phyloP scores from a whole-genome alignment of 805 yeast species.

The Saccharomycopsis sp. region DNA sequence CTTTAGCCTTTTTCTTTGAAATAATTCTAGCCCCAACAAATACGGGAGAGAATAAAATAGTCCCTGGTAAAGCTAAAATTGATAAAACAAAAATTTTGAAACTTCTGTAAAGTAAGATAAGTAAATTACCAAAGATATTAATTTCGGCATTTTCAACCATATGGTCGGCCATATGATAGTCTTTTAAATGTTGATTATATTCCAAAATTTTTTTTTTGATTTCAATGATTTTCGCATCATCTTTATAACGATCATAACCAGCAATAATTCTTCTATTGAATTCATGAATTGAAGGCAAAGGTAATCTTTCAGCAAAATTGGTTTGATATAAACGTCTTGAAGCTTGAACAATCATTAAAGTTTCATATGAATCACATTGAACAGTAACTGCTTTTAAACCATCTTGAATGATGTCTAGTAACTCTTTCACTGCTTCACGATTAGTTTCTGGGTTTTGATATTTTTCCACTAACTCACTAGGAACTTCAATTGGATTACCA shows the following conservation, averaged over 20 bases:
- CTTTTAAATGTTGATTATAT: conserved; percentile 57
- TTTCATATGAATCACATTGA: conserved; percentile 89
- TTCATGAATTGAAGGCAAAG: conserved; percentile 72
- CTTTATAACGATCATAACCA: conserved; percentile 70
- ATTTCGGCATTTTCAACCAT: conserved; percentile 49
- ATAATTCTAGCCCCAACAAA: conserved; percentile 63
- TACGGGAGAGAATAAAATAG: conserved; percentile 74
- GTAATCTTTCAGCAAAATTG: conserved; percentile 47
- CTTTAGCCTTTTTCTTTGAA: conserved; percentile 58
- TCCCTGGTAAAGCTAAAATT: conserved; percentile 72
- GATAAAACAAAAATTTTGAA: conserved; percentile 41
- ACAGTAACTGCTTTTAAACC: conserved; percentile 83
- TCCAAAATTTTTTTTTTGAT: conserved; percentile 52
- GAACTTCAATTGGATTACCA: conserved; percentile 74
- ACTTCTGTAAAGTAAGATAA: conserved; percentile 42
- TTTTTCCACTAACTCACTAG: conserved; percentile 45
- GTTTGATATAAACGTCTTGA: conserved; percentile 78
- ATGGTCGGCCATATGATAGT: conserved; percentile 60
- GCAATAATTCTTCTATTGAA: conserved; percentile 79
- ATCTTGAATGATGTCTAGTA: conserved; percentile 62
- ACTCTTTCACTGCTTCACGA: conserved; percentile 61
- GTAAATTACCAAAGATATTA: conserved; percentile 36
- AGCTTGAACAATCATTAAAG: conserved; percentile 88
- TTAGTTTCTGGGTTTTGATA: conserved; percentile 55
- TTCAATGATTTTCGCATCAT: conserved; percentile 56